These are phyloP conservation scores for Cyclospora cayetanensis DNA, from an alignment of 169 alveolate genomes.

Conservation along the genomic window DNA sequence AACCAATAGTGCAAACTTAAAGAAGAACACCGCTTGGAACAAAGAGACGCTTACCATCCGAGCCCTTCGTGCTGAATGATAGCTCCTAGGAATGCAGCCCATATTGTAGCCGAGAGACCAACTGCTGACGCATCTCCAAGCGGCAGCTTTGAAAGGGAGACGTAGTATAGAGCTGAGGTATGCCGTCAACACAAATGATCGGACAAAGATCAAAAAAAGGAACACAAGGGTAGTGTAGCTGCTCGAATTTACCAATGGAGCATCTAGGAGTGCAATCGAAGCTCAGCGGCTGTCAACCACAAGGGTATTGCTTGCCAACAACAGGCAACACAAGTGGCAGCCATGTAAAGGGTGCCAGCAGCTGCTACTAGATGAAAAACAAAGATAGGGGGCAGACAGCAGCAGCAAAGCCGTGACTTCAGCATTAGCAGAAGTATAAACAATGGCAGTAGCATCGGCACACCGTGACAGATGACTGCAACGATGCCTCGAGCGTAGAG, in stretches of 20 bases:
- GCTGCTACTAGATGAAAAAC: too few relatives aligned
- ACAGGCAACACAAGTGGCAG: neutral
- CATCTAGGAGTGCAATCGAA: too few relatives aligned
- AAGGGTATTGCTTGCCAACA: too few relatives aligned
- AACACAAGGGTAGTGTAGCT: too few relatives aligned
- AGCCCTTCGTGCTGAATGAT: slow-evolving; percentile 21
- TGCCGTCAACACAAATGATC: too few relatives aligned
- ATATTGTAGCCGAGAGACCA: slow-evolving; percentile 45
- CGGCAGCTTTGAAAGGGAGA: slow-evolving; percentile 36
- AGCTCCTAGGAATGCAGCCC: slow-evolving; percentile 39
- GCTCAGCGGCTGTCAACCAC: too few relatives aligned
- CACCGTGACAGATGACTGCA: slow-evolving; percentile 36
- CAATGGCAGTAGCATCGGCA: neutral
- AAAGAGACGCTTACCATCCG: neutral
- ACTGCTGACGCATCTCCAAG: slow-evolving; percentile 47
- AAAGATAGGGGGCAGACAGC: too few relatives aligned
- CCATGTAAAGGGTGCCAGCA: neutral
- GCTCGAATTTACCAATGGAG: too few relatives aligned
- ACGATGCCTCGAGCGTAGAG: slow-evolving; percentile 22
- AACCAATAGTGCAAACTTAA: neutral
- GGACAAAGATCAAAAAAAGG: too few relatives aligned
- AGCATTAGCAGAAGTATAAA: neutral
- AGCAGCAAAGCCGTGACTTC: neutral
- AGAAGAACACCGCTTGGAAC: neutral
- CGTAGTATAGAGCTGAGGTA: slow-evolving; percentile 8